A percentile compares a stretch with the other conserved stretches of the same genome.
Evolutionary conservation across 805 yeast species (phyloP).

Genomic region (Maudiozyma turicensis): DNA sequence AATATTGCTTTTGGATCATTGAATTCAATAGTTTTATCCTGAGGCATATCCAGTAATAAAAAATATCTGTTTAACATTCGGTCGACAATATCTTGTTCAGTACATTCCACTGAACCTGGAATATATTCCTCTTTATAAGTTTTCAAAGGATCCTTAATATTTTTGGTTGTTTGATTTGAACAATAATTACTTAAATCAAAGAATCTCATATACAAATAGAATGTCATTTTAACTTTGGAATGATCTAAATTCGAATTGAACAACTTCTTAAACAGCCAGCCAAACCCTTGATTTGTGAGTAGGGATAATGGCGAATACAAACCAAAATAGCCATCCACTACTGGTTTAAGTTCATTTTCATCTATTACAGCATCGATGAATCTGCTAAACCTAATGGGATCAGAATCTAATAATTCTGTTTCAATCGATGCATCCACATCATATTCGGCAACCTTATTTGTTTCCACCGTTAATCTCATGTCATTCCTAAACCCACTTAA

Average conservation of each 20-base stretch:
- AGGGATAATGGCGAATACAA: conserved; percentile 7
- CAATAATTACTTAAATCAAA: conserved; percentile 3
- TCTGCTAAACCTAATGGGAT: conserved; percentile 1
- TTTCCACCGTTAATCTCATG: conserved; percentile 3
- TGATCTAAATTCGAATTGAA: conserved; percentile 2
- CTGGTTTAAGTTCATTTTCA: background rate
- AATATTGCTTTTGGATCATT: background rate
- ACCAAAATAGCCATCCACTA: conserved; percentile 5
- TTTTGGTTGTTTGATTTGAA: background rate
- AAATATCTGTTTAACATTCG: background rate
- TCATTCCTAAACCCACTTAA: conserved; percentile 5
- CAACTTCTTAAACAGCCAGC: conserved; percentile 7
- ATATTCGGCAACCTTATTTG: background rate
- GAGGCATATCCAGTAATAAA: background rate
- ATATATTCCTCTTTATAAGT: background rate
- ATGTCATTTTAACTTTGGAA: conserved; percentile 5
- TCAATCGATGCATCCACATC: conserved; percentile 5
- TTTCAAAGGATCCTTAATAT: background rate
- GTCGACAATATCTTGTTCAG: background rate
- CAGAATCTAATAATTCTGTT: conserved; percentile 5
- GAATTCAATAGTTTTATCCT: background rate
- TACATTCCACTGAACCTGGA: background rate
- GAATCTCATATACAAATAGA: conserved; percentile 9
- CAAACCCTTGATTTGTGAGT: conserved; percentile 6
- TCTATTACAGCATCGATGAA: background rate